These are phyloP conservation scores for Calvatia gigantea DNA, from an alignment of 768 basidiomycete genomes.

Conservation along the genomic window DNA sequence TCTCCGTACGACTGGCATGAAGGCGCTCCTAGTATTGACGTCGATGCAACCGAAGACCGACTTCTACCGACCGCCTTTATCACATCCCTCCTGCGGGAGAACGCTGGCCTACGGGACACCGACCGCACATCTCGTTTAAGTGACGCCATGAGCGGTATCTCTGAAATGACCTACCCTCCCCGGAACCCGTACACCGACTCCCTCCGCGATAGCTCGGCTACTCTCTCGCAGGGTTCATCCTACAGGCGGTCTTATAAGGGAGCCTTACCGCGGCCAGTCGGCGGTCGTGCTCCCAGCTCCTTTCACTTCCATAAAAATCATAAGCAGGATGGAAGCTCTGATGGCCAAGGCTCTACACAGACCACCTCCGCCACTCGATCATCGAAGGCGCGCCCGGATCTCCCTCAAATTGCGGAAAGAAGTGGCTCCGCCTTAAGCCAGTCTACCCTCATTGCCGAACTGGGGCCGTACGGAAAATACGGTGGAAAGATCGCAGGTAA, in stretches of 20 bases:
- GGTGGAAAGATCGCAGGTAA: background rate
- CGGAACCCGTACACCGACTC: slow-evolving; percentile 6
- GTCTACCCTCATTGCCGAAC: background rate
- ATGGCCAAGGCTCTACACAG: background rate
- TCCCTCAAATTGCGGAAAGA: background rate
- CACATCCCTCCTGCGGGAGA: slow-evolving; percentile 50
- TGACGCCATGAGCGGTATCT: slow-evolving; percentile 46
- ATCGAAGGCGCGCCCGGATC: background rate
- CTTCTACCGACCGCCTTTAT: slow-evolving; percentile 62
- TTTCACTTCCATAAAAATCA: background rate
- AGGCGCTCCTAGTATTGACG: slow-evolving; percentile 52
- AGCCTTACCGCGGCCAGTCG: slow-evolving; percentile 1
- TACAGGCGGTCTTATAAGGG: background rate
- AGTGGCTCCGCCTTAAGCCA: background rate
- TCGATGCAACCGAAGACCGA: slow-evolving; percentile 54
- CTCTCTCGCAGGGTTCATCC: background rate
- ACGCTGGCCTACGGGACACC: slow-evolving; percentile 24
- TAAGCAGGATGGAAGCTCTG: background rate
- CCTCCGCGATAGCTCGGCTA: slow-evolving; percentile 2
- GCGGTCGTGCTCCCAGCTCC: slow-evolving; percentile 3
- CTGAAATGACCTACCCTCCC: slow-evolving; percentile 56
- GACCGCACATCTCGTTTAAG: slow-evolving; percentile 31
- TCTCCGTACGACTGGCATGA: slow-evolving; percentile 60
- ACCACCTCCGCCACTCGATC: background rate
- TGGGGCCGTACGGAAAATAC: background rate